A percentile compares a stretch with the other conserved stretches of the same genome.
Evolutionary conservation across 805 yeast genomes (phyloP).

Genomic region (Starmerella floris): DNA sequence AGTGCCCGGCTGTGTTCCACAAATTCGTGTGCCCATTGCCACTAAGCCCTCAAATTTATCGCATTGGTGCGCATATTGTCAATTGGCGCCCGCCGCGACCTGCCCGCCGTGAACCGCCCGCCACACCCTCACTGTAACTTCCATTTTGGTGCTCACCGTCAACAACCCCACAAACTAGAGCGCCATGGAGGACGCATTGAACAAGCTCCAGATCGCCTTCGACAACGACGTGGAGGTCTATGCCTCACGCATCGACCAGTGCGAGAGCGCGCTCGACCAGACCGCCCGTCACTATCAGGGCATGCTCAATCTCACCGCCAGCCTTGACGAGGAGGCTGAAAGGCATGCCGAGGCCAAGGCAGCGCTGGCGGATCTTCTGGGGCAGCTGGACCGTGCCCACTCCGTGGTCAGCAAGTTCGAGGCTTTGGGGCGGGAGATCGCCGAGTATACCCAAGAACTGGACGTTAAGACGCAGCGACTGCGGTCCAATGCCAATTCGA

Average conservation of each 20-base stretch:
- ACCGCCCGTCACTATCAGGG: constrained; percentile 8
- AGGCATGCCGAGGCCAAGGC: constrained; percentile 13
- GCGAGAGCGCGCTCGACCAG: constrained; percentile 13
- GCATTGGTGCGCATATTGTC: no score
- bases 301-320: constrained; percentile 18
- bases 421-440: constrained; percentile 41
- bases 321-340: constrained; percentile 20
- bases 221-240: constrained; percentile 17
- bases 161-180: neutral
- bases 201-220: constrained; percentile 11
- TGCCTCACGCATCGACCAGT: constrained; percentile 11
- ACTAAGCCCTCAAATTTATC: no score
- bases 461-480: constrained; percentile 30
- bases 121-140: neutral
- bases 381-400: constrained; percentile 17
- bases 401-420: constrained; percentile 28
- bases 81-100: no score
- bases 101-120: no score
- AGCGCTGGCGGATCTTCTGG: constrained; percentile 1
- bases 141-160: neutral
- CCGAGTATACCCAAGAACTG: constrained; percentile 47
- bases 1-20: no score
- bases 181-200: constrained; percentile 8
- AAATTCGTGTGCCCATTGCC: no score
- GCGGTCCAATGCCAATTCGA: no score